A percentile compares a stretch with the other conserved stretches of the same genome.
These are phyloP conservation scores for Coemansia sp. DNA, from an alignment of 192 early-diverging fungal genomes.

Conservation along the genomic window DNA sequence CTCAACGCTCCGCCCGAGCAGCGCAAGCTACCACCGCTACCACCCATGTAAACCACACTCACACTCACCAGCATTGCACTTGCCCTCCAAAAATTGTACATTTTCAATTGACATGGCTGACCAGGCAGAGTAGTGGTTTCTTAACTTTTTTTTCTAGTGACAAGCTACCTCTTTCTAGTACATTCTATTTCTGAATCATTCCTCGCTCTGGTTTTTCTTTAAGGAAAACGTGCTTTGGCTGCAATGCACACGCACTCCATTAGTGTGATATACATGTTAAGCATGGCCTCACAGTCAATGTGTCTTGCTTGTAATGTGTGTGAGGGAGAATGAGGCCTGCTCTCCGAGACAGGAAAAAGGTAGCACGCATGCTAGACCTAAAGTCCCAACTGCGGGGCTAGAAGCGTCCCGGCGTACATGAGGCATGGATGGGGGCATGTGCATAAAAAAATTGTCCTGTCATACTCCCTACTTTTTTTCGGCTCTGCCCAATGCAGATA, in stretches of 20 bases:
- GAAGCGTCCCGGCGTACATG: neutral
- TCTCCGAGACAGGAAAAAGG: neutral
- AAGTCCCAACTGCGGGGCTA: neutral
- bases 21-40: slow-evolving; percentile 49
- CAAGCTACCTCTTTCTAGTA: neutral
- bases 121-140: neutral
- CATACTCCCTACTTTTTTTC: neutral
- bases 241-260: neutral
- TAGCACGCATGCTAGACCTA: neutral
- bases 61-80: neutral
- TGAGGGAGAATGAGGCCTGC: neutral
- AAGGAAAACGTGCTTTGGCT: neutral
- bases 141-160: neutral
- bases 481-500: neutral
- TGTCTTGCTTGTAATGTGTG: neutral
- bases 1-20: slow-evolving; percentile 51
- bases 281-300: neutral
- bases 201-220: neutral
- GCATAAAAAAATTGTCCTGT: neutral
- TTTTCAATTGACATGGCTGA: neutral
- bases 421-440: neutral
- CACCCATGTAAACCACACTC: slow-evolving; percentile 13
- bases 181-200: neutral
- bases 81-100: neutral
- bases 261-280: neutral